These are phyloP conservation scores for Penicillium cosmopolitanum DNA, from an alignment of 495 filamentous ascomycete species.

Conservation along the genomic window DNA sequence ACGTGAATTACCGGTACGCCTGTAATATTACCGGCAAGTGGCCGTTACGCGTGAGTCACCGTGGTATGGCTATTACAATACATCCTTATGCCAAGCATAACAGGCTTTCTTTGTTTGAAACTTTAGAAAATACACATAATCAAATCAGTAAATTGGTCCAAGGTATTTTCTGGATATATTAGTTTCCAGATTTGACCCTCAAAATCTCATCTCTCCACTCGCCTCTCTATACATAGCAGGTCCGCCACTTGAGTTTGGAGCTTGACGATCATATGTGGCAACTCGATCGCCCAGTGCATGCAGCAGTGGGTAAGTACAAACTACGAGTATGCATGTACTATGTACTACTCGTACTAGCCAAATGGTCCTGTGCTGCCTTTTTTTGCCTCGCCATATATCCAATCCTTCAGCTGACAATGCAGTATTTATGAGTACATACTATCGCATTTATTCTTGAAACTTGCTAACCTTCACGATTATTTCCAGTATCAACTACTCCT, in stretches of 20 bases:
- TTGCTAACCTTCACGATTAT: background rate
- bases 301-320: background rate
- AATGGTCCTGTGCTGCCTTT: conserved; percentile 1
- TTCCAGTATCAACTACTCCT: background rate
- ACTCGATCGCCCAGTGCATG: conserved; percentile 4
- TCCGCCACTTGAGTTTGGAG: background rate
- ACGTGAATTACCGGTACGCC: background rate
- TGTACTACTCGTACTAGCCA: background rate
- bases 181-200: background rate
- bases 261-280: conserved; percentile 3
- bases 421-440: background rate
- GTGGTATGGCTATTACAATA: background rate
- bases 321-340: no score
- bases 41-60: background rate
- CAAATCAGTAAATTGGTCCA: background rate
- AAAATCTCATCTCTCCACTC: background rate
- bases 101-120: no score
- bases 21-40: background rate
- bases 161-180: background rate
- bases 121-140: no score
- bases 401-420: no score
- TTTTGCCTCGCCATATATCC: background rate
- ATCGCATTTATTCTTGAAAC: background rate
- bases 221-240: conserved; percentile 1
- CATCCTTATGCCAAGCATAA: background rate